A percentile compares a stretch with the other conserved stretches of the same genome.
phyloP scores from a whole-genome alignment of 129 eudicot genomes.

The Solidago caesia region DNA sequence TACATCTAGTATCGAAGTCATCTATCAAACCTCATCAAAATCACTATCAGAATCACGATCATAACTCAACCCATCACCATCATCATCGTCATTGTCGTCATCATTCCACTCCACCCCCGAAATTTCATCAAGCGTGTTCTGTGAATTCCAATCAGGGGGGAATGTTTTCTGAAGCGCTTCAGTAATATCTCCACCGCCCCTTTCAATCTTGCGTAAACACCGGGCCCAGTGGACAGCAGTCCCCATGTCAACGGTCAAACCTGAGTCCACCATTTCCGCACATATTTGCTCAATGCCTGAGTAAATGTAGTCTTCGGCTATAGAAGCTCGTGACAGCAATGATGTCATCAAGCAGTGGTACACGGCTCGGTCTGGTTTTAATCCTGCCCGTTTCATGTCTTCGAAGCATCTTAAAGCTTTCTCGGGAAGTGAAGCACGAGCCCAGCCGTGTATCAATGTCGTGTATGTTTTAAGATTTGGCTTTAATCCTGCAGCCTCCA shows the following conservation, averaged over 20 bases:
- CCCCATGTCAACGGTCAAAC: slow-evolving; percentile 80
- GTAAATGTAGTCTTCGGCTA: slow-evolving; percentile 77
- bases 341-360: slow-evolving; percentile 96
- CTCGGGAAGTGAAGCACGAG: slow-evolving; percentile 90
- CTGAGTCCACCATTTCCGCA: slow-evolving; percentile 70
- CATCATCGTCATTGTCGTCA: slow-evolving; percentile 26
- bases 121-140: slow-evolving; percentile 35
- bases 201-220: slow-evolving; percentile 74
- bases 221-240: slow-evolving; percentile 95
- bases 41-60: slow-evolving; percentile 30
- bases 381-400: slow-evolving; percentile 67
- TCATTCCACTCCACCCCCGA: slow-evolving; percentile 28
- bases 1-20: slow-evolving; percentile 24
- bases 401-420: slow-evolving; percentile 84
- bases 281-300: slow-evolving; percentile 59
- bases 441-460: slow-evolving; percentile 87
- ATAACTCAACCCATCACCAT: slow-evolving; percentile 31
- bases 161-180: slow-evolving; percentile 93
- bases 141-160: slow-evolving; percentile 96
- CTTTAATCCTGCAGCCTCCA: slow-evolving; percentile 76
- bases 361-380: slow-evolving; percentile 85
- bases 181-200: slow-evolving; percentile 75
- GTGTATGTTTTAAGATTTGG: slow-evolving; percentile 88
- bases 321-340: slow-evolving; percentile 71
- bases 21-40: slow-evolving; percentile 20